A percentile compares a stretch with the other conserved stretches of the same genome.
phyloP scores from a whole-genome alignment of 306 rosid species.

The Abrus pulchellus region DNA sequence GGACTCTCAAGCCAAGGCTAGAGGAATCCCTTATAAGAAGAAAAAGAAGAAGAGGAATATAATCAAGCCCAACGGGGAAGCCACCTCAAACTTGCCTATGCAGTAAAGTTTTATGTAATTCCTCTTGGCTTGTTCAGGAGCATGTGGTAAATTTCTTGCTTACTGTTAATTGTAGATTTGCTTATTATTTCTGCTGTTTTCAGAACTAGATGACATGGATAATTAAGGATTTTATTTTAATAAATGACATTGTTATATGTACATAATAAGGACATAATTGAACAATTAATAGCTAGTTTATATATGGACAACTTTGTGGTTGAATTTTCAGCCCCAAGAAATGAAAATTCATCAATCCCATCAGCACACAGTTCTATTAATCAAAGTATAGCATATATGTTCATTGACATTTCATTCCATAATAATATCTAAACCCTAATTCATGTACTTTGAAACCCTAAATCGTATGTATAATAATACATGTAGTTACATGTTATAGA shows the following conservation, averaged over 20 bases:
- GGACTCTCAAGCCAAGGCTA: constrained; percentile 84
- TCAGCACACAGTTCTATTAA: constrained; percentile 11
- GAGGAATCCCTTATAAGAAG: constrained; percentile 93
- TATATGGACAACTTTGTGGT: background rate
- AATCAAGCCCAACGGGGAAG: constrained; percentile 46
- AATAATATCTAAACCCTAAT: constrained; percentile 52
- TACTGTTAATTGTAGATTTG: background rate
- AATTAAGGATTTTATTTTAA: background rate
- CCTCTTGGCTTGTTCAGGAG: constrained; percentile 8
- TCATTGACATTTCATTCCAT: constrained; percentile 29
- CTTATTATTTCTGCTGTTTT: background rate
- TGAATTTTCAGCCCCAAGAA: constrained; percentile 34
- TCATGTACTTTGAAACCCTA: constrained; percentile 54
- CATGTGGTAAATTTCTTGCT: constrained; percentile 48
- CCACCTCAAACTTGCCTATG: constrained; percentile 55
- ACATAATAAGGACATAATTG: constrained; percentile 25
- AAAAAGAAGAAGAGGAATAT: constrained; percentile 69
- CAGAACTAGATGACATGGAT: constrained; percentile 15
- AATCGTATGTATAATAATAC: constrained; percentile 5
- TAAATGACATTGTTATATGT: constrained; percentile 17
- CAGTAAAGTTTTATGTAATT: constrained; percentile 35
- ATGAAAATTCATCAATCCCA: constrained; percentile 34
- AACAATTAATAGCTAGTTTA: constrained; percentile 1
- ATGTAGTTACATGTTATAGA: constrained; percentile 13
- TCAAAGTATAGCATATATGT: background rate